phyloP scores from a whole-genome alignment of 495 filamentous ascomycete genomes.

The Annulohypoxylon nitens region DNA sequence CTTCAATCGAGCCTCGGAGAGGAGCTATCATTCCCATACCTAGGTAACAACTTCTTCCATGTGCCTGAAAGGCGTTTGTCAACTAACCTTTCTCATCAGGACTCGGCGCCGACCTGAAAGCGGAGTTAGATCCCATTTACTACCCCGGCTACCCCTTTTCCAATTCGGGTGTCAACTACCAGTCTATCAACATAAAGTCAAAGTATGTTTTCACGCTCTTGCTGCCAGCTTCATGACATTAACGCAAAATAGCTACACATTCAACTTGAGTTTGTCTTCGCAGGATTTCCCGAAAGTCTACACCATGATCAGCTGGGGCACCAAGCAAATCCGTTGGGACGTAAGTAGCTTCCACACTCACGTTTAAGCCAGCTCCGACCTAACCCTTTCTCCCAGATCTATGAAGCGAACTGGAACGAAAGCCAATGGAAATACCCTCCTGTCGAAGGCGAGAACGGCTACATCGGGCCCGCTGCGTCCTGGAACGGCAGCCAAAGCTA shows the following conservation, averaged over 20 bases:
- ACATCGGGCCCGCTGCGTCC: constrained; percentile 37
- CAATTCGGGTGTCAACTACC: not conserved
- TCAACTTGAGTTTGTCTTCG: constrained; percentile 17
- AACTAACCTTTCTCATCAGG: not conserved
- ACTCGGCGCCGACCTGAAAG: constrained; percentile 18
- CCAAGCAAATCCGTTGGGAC: constrained; percentile 49
- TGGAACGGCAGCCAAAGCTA: constrained; percentile 18
- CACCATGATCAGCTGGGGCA: constrained; percentile 42
- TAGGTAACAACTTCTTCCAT: too few relatives aligned
- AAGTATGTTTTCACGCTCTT: constrained; percentile 8
- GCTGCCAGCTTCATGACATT: not conserved
- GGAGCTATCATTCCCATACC: constrained; percentile 53
- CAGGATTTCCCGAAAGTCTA: constrained; percentile 35
- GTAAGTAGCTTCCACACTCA: constrained; percentile 13
- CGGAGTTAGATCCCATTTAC: constrained; percentile 9
- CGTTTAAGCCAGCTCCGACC: not conserved
- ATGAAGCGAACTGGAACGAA: constrained; percentile 46
- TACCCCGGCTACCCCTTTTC: constrained; percentile 31
- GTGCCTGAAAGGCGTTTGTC: too few relatives aligned
- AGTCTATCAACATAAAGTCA: constrained; percentile 6
- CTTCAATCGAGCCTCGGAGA: constrained; percentile 52
- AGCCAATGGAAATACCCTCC: constrained; percentile 38
- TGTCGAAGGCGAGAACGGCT: constrained; percentile 44
- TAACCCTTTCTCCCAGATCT: constrained; percentile 25
- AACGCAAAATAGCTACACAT: constrained; percentile 22